A percentile compares a stretch with the other conserved stretches of the same genome.
These are phyloP conservation scores for Spiraea crenata DNA, from an alignment of 331 rosid species.

Conservation along the genomic window DNA sequence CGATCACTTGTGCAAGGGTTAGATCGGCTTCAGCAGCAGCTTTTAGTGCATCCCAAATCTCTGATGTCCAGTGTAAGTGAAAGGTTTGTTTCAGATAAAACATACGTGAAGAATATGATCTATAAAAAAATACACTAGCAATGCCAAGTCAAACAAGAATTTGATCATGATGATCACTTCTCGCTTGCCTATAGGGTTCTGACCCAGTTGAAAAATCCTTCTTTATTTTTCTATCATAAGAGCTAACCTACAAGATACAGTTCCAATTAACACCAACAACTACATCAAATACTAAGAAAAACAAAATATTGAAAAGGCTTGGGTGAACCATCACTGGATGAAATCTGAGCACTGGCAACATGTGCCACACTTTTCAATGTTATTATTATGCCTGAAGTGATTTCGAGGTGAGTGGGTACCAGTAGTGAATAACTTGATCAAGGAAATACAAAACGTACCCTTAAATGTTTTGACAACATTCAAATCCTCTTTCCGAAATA, in stretches of 20 bases:
- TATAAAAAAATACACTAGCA: not conserved
- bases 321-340: not conserved
- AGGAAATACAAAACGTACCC: not conserved
- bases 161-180: slow-evolving; percentile 1
- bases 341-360: not conserved
- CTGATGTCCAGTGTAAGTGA: slow-evolving; percentile 45
- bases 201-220: not conserved
- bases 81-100: slow-evolving; percentile 22
- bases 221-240: not conserved
- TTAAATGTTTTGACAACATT: not conserved
- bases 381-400: not conserved
- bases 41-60: slow-evolving; percentile 98
- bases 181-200: not conserved
- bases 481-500: not conserved
- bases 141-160: slow-evolving; percentile 15
- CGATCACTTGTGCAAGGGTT: slow-evolving; percentile 83
- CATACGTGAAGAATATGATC: not conserved
- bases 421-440: not conserved
- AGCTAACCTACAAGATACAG: not conserved
- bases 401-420: not conserved
- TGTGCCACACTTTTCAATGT: slow-evolving; percentile 1
- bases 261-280: not conserved
- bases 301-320: not conserved
- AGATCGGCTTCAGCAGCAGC: slow-evolving; percentile 98
- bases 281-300: not conserved